Evolutionary conservation across 768 basidiomycete species (phyloP).

Genomic region (Hericium erinaceus): DNA sequence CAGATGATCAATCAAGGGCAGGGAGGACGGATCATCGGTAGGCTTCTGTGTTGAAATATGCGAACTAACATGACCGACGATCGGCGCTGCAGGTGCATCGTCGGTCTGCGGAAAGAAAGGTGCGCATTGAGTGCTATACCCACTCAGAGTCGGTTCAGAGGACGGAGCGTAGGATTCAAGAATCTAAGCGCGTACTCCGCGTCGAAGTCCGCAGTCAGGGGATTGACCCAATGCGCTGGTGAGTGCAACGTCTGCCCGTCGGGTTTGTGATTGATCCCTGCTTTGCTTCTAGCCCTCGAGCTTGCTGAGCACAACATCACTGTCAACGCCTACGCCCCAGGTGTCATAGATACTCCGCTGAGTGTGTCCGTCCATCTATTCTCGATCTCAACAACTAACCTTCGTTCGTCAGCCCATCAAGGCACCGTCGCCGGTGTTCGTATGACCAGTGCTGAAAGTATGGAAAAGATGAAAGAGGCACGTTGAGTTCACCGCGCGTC

Average conservation of each 20-base stretch:
- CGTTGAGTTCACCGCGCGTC: neutral
- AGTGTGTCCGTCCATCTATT: slow-evolving; percentile 3
- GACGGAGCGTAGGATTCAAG: neutral
- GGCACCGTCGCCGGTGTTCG: no score
- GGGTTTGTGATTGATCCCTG: neutral
- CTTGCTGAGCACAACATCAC: slow-evolving; percentile 14
- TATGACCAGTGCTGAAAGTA: neutral
- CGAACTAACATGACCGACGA: no score
- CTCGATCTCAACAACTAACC: neutral
- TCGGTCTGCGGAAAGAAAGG: slow-evolving; percentile 1
- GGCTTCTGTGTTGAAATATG: neutral
- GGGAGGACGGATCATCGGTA: slow-evolving; percentile 18
- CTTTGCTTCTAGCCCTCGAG: slow-evolving; percentile 10
- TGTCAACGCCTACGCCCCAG: slow-evolving; percentile 17
- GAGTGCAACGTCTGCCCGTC: neutral
- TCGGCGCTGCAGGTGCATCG: slow-evolving; percentile 4
- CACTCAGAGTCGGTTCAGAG: no score
- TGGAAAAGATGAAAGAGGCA: neutral
- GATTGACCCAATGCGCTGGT: slow-evolving; percentile 20
- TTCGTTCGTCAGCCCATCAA: neutral
- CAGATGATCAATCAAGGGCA: slow-evolving; percentile 19
- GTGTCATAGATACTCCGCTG: slow-evolving; percentile 12
- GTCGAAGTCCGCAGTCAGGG: slow-evolving; percentile 24
- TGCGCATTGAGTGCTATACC: neutral
- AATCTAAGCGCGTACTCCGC: slow-evolving; percentile 18